Conservation (phyloP, 2,329 filamentous ascomycete species). For the Graphium sp. region DNA sequence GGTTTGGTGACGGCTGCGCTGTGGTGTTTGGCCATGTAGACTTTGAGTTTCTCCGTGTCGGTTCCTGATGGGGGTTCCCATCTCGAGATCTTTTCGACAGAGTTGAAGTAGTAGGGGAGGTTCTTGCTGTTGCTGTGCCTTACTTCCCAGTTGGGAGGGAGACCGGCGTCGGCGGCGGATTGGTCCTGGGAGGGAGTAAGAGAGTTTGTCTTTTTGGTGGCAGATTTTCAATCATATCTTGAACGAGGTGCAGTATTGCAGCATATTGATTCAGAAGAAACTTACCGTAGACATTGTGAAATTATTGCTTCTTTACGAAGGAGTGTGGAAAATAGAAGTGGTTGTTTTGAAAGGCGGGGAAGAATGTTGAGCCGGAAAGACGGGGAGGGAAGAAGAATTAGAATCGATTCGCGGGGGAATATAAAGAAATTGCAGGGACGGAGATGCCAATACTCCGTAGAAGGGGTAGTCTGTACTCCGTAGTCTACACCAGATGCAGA, state of each 20-base stretch:
- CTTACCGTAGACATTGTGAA: conserved; percentile 4
- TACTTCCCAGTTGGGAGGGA: conserved; percentile 83
- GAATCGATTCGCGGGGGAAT: too few species aligned
- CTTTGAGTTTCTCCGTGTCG: conserved; percentile 82
- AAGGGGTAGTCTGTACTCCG: too few species aligned
- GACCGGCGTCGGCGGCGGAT: conserved; percentile 43
- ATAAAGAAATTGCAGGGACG: too few species aligned
- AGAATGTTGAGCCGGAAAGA: not conserved
- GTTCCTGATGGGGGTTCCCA: conserved; percentile 88
- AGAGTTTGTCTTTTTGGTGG: conserved; percentile 1
- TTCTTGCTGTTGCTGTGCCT: conserved; percentile 97
- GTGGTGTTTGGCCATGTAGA: conserved; percentile 84
- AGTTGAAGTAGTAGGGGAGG: conserved; percentile 97
- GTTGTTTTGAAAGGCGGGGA: not conserved
- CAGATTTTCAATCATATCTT: not conserved
- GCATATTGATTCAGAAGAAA: not conserved
- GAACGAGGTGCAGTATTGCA: not conserved
- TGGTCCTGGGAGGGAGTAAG: conserved; percentile 4
- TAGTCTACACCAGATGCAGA: too few species aligned
- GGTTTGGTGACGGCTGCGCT: conserved; percentile 28
- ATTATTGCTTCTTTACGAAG: not conserved
- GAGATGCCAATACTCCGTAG: too few species aligned
- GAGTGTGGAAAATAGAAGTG: not conserved
- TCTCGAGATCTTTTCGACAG: conserved; percentile 67
- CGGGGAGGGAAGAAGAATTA: too few species aligned